These are phyloP conservation scores for Fragaria ananassa DNA, from an alignment of 306 rosid genomes.

Conservation along the genomic window DNA sequence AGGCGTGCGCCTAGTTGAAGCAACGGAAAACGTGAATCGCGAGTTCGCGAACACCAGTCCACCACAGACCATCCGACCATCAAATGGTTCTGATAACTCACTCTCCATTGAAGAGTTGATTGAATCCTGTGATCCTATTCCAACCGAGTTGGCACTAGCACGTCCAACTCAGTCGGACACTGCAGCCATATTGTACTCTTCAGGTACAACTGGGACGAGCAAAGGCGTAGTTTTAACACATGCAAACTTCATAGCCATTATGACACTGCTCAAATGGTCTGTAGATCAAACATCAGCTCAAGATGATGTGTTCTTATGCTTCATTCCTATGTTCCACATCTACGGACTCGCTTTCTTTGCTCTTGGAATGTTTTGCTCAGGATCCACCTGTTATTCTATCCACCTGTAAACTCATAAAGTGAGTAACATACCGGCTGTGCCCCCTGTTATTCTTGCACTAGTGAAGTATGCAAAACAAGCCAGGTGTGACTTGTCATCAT, in stretches of 20 bases:
- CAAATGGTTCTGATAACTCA: conserved; percentile 7
- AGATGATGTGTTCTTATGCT: conserved; percentile 66
- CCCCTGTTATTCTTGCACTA: conserved; percentile 72
- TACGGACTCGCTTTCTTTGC: conserved; percentile 76
- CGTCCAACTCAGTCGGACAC: conserved; percentile 58
- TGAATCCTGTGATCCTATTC: conserved; percentile 48
- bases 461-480: conserved; percentile 50
- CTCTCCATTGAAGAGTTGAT: conserved; percentile 66
- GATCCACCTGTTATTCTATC: conserved; percentile 59
- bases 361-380: conserved; percentile 55
- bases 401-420: conserved; percentile 49
- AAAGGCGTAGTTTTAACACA: conserved; percentile 86
- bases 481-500: conserved; percentile 46
- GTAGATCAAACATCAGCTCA: conserved; percentile 38
- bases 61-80: too few species aligned
- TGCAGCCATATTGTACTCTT: conserved; percentile 84
- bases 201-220: conserved; percentile 85
- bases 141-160: conserved; percentile 35
- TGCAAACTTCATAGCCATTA: conserved; percentile 53
- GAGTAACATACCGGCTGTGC: conserved; percentile 73
- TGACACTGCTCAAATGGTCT: conserved; percentile 51
- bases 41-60: too few species aligned
- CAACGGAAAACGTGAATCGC: too few species aligned
- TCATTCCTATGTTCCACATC: conserved; percentile 87
- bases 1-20: too few species aligned